Evolutionary conservation across 176 grass and related monocot genomes (phyloP).

Genomic region (Neostapfia colusana): DNA sequence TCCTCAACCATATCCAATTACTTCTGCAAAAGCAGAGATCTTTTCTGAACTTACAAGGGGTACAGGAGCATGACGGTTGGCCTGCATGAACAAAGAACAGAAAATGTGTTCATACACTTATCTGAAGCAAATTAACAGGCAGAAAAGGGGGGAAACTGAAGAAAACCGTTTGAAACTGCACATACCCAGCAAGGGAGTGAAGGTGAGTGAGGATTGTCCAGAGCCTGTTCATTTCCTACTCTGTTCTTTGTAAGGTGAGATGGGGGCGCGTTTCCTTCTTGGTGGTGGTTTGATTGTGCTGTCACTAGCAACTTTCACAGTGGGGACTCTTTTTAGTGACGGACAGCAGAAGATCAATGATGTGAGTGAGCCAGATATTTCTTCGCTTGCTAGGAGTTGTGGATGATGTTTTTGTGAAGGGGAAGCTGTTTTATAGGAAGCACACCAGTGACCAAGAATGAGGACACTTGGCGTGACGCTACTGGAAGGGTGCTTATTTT

Average conservation of each 20-base stretch:
- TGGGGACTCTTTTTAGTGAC: background rate
- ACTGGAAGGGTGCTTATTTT: background rate
- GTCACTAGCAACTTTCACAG: background rate
- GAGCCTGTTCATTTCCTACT: slow-evolving; percentile 50
- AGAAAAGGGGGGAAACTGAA: background rate
- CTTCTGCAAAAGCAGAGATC: background rate
- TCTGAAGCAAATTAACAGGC: background rate
- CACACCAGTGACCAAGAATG: background rate
- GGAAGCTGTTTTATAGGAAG: slow-evolving; percentile 23
- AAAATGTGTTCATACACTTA: background rate
- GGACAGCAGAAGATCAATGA: background rate
- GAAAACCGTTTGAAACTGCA: background rate
- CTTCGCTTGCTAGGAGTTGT: slow-evolving; percentile 9
- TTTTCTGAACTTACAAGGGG: slow-evolving; percentile 58
- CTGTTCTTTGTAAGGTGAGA: background rate
- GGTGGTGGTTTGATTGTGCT: slow-evolving; percentile 3
- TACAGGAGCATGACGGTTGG: slow-evolving; percentile 75
- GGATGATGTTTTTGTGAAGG: slow-evolving; percentile 5
- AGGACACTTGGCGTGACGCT: slow-evolving; percentile 23
- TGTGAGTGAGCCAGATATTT: background rate
- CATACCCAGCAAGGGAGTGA: slow-evolving; percentile 73
- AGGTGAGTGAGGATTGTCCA: slow-evolving; percentile 68
- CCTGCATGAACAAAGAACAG: slow-evolving; percentile 37
- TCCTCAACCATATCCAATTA: background rate
- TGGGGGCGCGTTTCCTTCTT: background rate